Percentiles rank a stretch among this genome's conserved stretches.
Conservation (phyloP, 2,329 filamentous ascomycete genomes). For the Fusarium setosum region DNA sequence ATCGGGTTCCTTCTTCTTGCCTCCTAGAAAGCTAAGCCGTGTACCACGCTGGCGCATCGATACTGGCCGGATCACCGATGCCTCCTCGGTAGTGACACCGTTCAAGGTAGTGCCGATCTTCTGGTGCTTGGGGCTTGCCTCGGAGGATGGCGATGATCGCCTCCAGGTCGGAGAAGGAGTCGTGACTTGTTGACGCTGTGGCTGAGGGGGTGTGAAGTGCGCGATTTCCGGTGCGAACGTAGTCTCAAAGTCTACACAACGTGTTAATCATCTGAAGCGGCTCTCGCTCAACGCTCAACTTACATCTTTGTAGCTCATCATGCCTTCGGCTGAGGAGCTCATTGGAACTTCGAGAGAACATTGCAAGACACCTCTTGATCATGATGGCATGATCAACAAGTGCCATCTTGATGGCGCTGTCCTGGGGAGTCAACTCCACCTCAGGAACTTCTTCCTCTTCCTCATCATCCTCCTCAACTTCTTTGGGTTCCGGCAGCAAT, state of each 20-base stretch:
- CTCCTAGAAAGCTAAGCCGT: conserved; percentile 68
- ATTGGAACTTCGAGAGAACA: conserved; percentile 73
- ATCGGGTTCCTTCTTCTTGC: conserved; percentile 58
- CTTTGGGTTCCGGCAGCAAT: conserved; percentile 69
- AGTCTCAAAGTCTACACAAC: conserved; percentile 65
- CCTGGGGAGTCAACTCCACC: conserved; percentile 67
- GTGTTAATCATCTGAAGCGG: conserved; percentile 26
- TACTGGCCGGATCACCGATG: conserved; percentile 62
- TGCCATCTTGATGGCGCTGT: conserved; percentile 85
- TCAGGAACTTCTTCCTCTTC: conserved; percentile 58
- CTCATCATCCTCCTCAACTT: conserved; percentile 54
- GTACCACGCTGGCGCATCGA: conserved; percentile 63
- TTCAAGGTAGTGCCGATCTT: conserved; percentile 50
- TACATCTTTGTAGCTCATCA: conserved; percentile 73
- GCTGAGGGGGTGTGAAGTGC: conserved; percentile 66
- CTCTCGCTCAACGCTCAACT: conserved; percentile 48
- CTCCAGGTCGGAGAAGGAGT: conserved; percentile 59
- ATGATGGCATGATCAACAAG: conserved; percentile 90
- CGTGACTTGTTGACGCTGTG: conserved; percentile 53
- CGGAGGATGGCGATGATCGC: conserved; percentile 60
- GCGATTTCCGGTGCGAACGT: conserved; percentile 75
- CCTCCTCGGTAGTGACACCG: conserved; percentile 58
- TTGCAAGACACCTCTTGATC: conserved; percentile 82
- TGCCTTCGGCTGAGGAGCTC: conserved; percentile 66
- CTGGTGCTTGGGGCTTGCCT: conserved; percentile 48